Evolutionary conservation across 2,329 filamentous ascomycete species (phyloP).

Genomic region (Cladophialophora chaetospira): DNA sequence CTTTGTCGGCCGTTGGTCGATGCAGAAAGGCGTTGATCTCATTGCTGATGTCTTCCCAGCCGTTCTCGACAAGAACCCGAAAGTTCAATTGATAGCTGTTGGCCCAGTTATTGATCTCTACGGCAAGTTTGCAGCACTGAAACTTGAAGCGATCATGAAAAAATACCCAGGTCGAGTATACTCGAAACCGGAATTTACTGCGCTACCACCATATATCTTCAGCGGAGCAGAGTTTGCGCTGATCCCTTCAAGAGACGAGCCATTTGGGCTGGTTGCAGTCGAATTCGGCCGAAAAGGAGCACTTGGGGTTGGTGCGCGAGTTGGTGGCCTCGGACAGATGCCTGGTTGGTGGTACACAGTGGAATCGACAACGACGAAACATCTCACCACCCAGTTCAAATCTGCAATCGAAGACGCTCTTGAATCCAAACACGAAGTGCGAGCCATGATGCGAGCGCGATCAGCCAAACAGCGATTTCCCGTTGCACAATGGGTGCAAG

Average conservation of each 20-base stretch:
- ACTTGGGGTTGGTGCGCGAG: conserved; percentile 65
- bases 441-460: conserved; percentile 65
- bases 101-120: conserved; percentile 69
- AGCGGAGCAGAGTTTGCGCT: conserved; percentile 68
- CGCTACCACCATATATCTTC: conserved; percentile 67
- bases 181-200: conserved; percentile 68
- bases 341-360: conserved; percentile 70
- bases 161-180: conserved; percentile 66
- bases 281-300: conserved; percentile 70
- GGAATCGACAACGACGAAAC: conserved; percentile 64
- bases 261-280: conserved; percentile 68
- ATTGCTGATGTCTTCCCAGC: conserved; percentile 70
- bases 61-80: conserved; percentile 61
- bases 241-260: conserved; percentile 69
- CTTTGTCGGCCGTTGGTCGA: conserved; percentile 69
- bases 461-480: conserved; percentile 68
- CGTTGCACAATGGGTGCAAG: conserved; percentile 67
- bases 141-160: conserved; percentile 65
- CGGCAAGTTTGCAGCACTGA: conserved; percentile 67
- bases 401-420: conserved; percentile 64
- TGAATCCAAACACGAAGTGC: conserved; percentile 56
- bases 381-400: conserved; percentile 67
- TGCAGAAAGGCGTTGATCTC: conserved; percentile 69
- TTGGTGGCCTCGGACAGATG: conserved; percentile 70
- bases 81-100: conserved; percentile 64